Evolutionary conservation across 371 early-diverging fungal genomes (phyloP), one percentile per base, ranked within the genome.

Genomic region (Parasitella parasitica): DNA sequence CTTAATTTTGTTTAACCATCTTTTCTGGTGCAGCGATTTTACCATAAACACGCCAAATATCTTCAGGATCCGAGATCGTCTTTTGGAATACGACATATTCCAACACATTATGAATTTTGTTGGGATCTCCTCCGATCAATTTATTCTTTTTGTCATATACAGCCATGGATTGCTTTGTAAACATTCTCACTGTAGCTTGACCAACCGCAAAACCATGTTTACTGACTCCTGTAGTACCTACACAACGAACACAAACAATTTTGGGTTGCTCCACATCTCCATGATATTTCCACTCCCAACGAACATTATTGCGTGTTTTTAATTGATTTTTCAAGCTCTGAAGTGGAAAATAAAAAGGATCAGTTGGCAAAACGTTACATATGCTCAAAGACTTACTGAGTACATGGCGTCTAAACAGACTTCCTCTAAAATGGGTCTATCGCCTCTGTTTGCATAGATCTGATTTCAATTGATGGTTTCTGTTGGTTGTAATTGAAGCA

Each of bases 1-100:
- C 11, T 30, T 70, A 62, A 32, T 32, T 32, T 54, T 73, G 59
- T 16, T 66, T 56, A 41, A 57, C 37, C 43, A 67, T 38, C 46
- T 79, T 76, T 55, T 79, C 77, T 12, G 84, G 76, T 6, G 82
- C 72, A 11, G 87, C 77, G 16, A 87, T 65, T 71, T 90, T 90
- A 63, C 89, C 88, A 60, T 87, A 89, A 27, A 91, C 82, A 56
- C 74, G 74, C 92, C 92, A 91, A 52, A 84, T 81, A 52, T 87
- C 85, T 32, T 78, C 81, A 22, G 83, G 78, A 54, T 88, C 82
- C 9, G 85, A 80, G 36, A 90, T 77, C 11, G 85, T 77, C 56
- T 88, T 76, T 71, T 91, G 92, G 73, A 89, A 88, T 6, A 91
- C 89, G 50, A 88, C 76, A 58, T 89, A 88, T 67, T 91, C 91